Evolutionary conservation across 306 rosid species (phyloP).

Genomic region (Medicago ruthenica): DNA sequence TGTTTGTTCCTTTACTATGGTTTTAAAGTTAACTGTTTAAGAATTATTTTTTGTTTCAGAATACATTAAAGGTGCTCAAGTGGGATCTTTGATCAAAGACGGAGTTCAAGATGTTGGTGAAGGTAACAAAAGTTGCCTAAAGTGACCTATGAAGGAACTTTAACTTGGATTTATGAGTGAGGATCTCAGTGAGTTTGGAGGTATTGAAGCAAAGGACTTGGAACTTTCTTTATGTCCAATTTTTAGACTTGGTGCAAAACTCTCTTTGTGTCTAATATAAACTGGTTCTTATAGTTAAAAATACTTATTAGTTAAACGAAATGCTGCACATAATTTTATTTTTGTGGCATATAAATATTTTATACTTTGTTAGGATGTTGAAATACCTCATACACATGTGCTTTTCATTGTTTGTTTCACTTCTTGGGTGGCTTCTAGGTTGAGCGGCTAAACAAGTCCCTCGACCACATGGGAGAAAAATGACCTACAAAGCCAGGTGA

Average conservation of each 20-base stretch:
- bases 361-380: too few species aligned
- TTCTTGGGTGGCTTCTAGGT: too few species aligned
- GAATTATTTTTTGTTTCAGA: neutral
- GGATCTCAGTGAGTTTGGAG: neutral
- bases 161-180: neutral
- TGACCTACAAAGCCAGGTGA: too few species aligned
- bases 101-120: neutral
- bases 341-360: too few species aligned
- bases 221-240: neutral
- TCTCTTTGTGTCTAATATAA: neutral
- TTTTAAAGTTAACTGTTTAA: neutral
- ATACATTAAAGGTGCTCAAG: slow-evolving; percentile 1
- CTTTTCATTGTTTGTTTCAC: too few species aligned
- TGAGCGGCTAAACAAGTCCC: too few species aligned
- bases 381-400: neutral
- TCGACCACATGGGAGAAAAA: too few species aligned
- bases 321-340: neutral
- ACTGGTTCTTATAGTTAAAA: neutral
- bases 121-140: neutral
- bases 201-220: neutral
- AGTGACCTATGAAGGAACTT: neutral
- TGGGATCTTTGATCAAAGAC: neutral
- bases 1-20: neutral
- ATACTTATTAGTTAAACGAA: neutral
- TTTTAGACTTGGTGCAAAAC: neutral